Evolutionary conservation across 2,329 filamentous ascomycete species (phyloP).

Genomic region (Pseudogymnoascus sp.): DNA sequence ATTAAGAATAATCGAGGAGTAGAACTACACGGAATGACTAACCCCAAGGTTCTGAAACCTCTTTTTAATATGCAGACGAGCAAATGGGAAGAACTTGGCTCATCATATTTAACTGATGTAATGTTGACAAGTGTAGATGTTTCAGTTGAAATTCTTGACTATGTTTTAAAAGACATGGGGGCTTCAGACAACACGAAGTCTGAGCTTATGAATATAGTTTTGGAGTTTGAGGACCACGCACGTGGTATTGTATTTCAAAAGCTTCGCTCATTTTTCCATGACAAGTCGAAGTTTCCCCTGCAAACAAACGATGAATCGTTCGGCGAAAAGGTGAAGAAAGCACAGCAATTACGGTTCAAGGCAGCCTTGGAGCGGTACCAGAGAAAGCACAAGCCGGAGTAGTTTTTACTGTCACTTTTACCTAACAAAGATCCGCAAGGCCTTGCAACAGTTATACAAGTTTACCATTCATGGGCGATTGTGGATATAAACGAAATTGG

Average conservation of each 20-base stretch:
- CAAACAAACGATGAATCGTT: constrained; percentile 16
- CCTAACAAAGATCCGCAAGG: neutral
- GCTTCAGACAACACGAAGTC: no score
- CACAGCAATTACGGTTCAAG: neutral
- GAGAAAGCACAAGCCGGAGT: neutral
- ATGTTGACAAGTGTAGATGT: no score
- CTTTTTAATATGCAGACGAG: constrained; percentile 29
- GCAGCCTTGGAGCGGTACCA: neutral
- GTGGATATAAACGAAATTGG: constrained; percentile 9
- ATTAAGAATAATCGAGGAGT: constrained; percentile 25
- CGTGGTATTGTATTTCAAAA: no score
- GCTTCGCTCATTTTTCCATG: no score
- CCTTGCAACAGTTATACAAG: no score
- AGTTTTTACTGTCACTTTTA: neutral
- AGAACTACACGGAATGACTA: constrained; percentile 29
- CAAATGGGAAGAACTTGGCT: constrained; percentile 23
- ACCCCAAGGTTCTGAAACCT: constrained; percentile 26
- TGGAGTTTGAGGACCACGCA: no score
- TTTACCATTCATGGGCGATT: constrained; percentile 1
- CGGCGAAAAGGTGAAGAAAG: constrained; percentile 11
- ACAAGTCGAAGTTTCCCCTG: constrained; percentile 6
- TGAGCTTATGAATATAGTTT: no score
- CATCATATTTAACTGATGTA: no score
- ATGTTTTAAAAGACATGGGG: constrained; percentile 13
- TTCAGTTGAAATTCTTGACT: constrained; percentile 12